These are phyloP conservation scores for Pyricularia sp. DNA, from an alignment of 2,329 filamentous ascomycete genomes.

Conservation along the genomic window DNA sequence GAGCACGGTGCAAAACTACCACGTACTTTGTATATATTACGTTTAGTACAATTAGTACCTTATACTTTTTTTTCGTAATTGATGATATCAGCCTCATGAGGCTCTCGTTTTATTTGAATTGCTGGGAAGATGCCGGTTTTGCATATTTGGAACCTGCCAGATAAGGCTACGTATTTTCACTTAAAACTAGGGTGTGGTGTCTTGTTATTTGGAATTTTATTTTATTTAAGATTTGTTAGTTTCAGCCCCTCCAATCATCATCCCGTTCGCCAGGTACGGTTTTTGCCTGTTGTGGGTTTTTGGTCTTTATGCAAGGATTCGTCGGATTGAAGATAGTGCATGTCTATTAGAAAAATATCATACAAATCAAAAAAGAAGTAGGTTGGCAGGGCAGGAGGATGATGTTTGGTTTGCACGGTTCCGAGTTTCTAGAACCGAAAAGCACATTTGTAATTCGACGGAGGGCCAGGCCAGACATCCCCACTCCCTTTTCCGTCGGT, in stretches of 20 bases:
- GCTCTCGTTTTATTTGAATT: background rate
- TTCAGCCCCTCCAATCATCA: background rate
- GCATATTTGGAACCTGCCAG: background rate
- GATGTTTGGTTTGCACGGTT: background rate
- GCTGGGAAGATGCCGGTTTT: background rate
- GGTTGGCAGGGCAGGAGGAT: no score
- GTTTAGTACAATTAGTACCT: no score
- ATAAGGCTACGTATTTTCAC: background rate
- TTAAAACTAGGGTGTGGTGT: background rate
- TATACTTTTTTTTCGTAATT: no score
- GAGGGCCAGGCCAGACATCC: background rate
- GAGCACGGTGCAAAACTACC: background rate
- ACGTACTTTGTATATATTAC: no score
- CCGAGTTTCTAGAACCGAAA: background rate
- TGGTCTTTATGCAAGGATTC: no score
- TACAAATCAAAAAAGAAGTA: no score
- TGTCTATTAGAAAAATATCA: no score
- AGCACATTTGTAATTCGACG: background rate
- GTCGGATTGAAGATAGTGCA: no score
- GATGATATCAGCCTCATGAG: background rate
- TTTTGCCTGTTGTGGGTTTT: background rate
- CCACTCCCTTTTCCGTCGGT: background rate
- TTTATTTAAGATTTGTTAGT: background rate
- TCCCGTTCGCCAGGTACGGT: background rate
- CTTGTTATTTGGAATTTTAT: no score